These are phyloP conservation scores for Cercospora janseana DNA, from an alignment of 2,329 filamentous ascomycete species.

Conservation along the genomic window DNA sequence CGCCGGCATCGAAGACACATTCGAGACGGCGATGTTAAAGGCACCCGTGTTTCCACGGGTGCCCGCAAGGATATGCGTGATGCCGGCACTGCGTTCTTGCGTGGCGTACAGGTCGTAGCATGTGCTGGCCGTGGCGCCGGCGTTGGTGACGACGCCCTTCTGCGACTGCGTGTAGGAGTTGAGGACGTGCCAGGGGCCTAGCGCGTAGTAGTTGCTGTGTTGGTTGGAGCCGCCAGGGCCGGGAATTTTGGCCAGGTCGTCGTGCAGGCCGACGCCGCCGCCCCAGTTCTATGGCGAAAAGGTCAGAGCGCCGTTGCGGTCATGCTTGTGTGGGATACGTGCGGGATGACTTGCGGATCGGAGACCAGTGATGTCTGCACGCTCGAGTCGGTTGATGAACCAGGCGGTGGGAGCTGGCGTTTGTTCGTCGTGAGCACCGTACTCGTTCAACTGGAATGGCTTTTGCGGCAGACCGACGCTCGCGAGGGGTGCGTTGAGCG, in stretches of 20 bases:
- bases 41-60: not conserved
- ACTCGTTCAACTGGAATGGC: not conserved
- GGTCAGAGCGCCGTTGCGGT: not conserved
- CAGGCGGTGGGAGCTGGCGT: slow-evolving; percentile 1
- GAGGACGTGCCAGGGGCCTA: slow-evolving; percentile 4
- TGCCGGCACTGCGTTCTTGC: not conserved
- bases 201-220: not conserved
- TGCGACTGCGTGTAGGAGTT: not conserved
- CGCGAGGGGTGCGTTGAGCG: not conserved
- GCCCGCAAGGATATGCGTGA: not conserved
- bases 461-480: not conserved
- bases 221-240: not conserved
- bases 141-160: not conserved
- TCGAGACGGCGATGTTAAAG: not conserved
- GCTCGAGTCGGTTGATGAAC: not conserved
- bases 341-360: not conserved
- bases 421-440: not conserved
- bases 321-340: not conserved
- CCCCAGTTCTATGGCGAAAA: not conserved
- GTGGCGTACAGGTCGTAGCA: slow-evolving; percentile 3
- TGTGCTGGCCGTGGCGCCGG: not conserved
- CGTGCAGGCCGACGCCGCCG: not conserved
- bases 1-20: not conserved
- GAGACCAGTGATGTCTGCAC: not conserved
- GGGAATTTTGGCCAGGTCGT: slow-evolving; percentile 3